These are phyloP conservation scores for Cytospora piceicola DNA, from an alignment of 2,329 filamentous ascomycete genomes.

Conservation along the genomic window DNA sequence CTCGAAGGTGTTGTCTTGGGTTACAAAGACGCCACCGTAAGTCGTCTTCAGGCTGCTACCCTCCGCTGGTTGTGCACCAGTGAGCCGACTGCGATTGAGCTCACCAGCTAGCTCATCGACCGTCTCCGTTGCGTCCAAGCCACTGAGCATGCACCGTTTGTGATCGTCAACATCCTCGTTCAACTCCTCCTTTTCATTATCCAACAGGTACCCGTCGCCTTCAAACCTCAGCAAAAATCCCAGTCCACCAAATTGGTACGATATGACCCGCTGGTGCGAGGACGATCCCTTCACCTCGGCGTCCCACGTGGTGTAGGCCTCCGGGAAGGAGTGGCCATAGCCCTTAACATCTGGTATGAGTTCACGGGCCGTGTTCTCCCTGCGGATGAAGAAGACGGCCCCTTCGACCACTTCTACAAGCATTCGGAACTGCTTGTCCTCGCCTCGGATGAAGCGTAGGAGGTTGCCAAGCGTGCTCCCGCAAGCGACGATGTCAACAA, in stretches of 20 bases:
- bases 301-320: conserved; percentile 68
- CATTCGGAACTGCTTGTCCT: conserved; percentile 59
- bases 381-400: conserved; percentile 66
- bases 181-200: neutral
- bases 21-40: conserved; percentile 13
- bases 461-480: conserved; percentile 65
- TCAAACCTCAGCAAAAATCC: conserved; percentile 59
- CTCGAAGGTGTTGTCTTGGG: conserved; percentile 25
- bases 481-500: conserved; percentile 62
- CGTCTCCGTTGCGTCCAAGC: neutral
- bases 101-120: conserved; percentile 4
- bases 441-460: conserved; percentile 55
- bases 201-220: conserved; percentile 57
- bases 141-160: neutral
- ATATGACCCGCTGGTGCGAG: conserved; percentile 65
- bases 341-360: conserved; percentile 59
- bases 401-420: conserved; percentile 57
- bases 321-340: conserved; percentile 69
- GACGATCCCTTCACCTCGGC: conserved; percentile 54
- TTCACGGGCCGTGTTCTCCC: conserved; percentile 63
- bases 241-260: conserved; percentile 60
- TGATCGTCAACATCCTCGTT: neutral
- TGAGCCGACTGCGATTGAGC: conserved; percentile 17
- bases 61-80: conserved; percentile 5
- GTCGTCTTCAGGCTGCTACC: conserved; percentile 3